These are phyloP conservation scores for Dactylellina parvicollis DNA, from an alignment of 2,329 filamentous ascomycete species.

Conservation along the genomic window DNA sequence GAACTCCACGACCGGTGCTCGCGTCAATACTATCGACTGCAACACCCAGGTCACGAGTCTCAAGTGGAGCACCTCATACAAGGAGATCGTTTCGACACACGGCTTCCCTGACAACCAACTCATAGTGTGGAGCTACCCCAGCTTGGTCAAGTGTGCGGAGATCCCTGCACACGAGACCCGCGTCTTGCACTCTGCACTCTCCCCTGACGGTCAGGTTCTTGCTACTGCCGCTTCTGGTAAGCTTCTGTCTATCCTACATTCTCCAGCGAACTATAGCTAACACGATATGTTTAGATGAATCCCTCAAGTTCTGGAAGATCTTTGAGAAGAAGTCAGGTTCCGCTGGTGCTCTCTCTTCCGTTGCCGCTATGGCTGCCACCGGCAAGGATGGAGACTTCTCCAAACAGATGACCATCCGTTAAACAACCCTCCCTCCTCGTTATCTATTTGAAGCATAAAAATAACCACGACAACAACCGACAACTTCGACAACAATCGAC, in stretches of 20 bases:
- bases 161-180: conserved; percentile 97
- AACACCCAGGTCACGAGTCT: conserved; percentile 96
- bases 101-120: conserved; percentile 99
- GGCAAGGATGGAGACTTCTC: conserved; percentile 77
- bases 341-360: conserved; percentile 65
- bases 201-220: conserved; percentile 96
- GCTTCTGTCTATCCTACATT: conserved; percentile 57
- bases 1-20: conserved; percentile 97
- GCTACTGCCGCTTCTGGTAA: conserved; percentile 78
- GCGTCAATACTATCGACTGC: conserved; percentile 98
- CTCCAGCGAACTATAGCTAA: conserved; percentile 58
- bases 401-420: conserved; percentile 96
- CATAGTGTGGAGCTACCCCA: conserved; percentile 99
- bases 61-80: conserved; percentile 95
- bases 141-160: conserved; percentile 94
- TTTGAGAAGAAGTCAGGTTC: conserved; percentile 96
- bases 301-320: conserved; percentile 99
- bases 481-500: conserved; percentile 28
- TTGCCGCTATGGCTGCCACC: conserved; percentile 64
- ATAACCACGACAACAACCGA: conserved; percentile 26
- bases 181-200: conserved; percentile 95
- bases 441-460: conserved; percentile 41
- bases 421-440: conserved; percentile 59
- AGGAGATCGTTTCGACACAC: conserved; percentile 96
- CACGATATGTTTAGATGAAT: conserved; percentile 72